Percentiles rank a stretch among this genome's conserved stretches.
Conservation (phyloP, 805 yeast species). For the Phaffomyces opuntiae region DNA sequence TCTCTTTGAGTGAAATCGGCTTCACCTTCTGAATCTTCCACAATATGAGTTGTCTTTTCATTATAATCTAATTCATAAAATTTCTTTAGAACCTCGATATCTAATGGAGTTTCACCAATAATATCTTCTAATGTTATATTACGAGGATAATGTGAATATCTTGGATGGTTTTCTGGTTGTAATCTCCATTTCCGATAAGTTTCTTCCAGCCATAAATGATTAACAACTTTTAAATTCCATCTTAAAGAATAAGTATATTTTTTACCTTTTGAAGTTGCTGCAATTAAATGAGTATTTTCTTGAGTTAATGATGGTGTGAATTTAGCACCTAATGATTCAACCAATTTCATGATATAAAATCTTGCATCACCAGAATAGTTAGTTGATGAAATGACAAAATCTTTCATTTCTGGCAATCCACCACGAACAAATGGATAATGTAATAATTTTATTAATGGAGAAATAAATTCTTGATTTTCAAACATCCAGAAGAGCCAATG, state of each 20-base stretch:
- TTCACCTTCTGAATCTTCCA: conserved; percentile 20
- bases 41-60: conserved; percentile 14
- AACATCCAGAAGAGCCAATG: conserved; percentile 72
- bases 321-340: conserved; percentile 64
- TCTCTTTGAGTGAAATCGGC: neutral
- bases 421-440: conserved; percentile 57
- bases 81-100: conserved; percentile 31
- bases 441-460: conserved; percentile 49
- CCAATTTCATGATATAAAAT: conserved; percentile 55
- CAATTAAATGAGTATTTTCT: conserved; percentile 65
- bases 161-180: conserved; percentile 37
- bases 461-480: conserved; percentile 44
- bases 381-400: conserved; percentile 58
- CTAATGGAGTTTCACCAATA: conserved; percentile 46
- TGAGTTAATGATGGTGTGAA: conserved; percentile 61
- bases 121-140: conserved; percentile 36
- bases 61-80: conserved; percentile 28
- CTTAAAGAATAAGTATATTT: conserved; percentile 67
- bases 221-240: conserved; percentile 63
- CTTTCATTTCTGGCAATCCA: conserved; percentile 47
- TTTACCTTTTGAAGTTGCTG: conserved; percentile 60
- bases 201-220: conserved; percentile 87
- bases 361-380: conserved; percentile 86
- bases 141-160: conserved; percentile 42
- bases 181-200: conserved; percentile 57